These are phyloP conservation scores for Xylaria bambusicola DNA, from an alignment of 495 filamentous ascomycete species.

Conservation along the genomic window DNA sequence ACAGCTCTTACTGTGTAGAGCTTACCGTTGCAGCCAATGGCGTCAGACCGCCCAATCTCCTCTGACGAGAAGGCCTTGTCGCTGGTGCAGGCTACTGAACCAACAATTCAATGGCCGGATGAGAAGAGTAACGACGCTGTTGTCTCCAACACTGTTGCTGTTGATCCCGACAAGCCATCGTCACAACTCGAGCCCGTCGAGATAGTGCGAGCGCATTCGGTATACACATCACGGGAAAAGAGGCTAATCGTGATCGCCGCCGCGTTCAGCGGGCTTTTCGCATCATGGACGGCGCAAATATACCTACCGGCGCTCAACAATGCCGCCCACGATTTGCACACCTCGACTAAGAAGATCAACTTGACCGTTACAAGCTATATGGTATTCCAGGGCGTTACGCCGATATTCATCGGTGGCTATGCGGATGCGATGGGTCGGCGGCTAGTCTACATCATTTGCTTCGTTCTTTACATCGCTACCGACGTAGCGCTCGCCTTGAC, in stretches of 20 bases:
- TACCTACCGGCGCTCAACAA: constrained; percentile 69
- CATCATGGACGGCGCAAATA: constrained; percentile 65
- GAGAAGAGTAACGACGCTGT: constrained; percentile 6
- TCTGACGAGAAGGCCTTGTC: constrained; percentile 5
- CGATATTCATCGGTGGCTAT: constrained; percentile 57
- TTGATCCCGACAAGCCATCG: background rate
- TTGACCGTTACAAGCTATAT: constrained; percentile 63
- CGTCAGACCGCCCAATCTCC: background rate
- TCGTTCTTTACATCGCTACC: constrained; percentile 57
- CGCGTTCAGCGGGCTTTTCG: constrained; percentile 64
- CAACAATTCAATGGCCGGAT: background rate
- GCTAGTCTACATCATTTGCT: constrained; percentile 56
- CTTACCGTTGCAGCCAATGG: background rate
- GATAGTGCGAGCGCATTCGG: constrained; percentile 44
- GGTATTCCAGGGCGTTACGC: constrained; percentile 61
- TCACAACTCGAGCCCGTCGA: background rate
- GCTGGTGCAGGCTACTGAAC: background rate
- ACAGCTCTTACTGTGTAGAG: background rate
- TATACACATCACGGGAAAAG: constrained; percentile 59
- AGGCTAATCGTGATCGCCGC: constrained; percentile 62
- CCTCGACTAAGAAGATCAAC: constrained; percentile 58
- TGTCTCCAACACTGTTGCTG: constrained; percentile 6
- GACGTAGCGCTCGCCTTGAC: constrained; percentile 58
- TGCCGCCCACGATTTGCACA: constrained; percentile 52
- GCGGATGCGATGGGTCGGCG: constrained; percentile 58